A percentile compares a stretch with the other conserved stretches of the same genome.
phyloP scores from a whole-genome alignment of 306 rosid species.

The Delonix regia region DNA sequence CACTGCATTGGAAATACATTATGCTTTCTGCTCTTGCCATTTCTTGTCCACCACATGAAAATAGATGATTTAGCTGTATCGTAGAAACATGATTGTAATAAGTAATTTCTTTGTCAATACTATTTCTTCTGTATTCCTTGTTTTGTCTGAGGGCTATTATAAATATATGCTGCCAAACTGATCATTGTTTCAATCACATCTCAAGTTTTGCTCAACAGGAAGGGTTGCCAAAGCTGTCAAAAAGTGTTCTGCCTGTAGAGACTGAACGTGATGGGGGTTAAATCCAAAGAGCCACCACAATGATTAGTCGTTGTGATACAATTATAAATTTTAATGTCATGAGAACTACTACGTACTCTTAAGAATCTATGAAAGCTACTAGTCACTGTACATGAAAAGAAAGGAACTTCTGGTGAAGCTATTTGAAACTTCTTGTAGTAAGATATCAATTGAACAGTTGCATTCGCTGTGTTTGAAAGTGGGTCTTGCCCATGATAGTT shows the following conservation, averaged over 20 bases:
- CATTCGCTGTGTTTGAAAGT: slow-evolving; percentile 55
- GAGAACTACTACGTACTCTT: neutral
- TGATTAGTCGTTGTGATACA: neutral
- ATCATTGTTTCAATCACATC: too few species aligned
- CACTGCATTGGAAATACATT: too few species aligned
- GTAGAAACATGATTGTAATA: too few species aligned
- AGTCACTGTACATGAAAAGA: slow-evolving; percentile 52
- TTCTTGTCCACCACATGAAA: too few species aligned
- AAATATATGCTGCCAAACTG: too few species aligned
- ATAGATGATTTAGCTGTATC: too few species aligned
- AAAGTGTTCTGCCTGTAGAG: neutral
- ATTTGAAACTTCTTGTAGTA: slow-evolving; percentile 49
- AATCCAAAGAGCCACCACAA: neutral
- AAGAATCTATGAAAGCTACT: slow-evolving; percentile 6
- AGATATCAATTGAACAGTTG: slow-evolving; percentile 47
- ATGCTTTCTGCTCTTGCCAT: too few species aligned
- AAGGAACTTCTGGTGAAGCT: slow-evolving; percentile 48
- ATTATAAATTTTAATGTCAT: neutral
- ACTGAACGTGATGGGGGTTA: neutral
- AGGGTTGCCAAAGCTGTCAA: too few species aligned
- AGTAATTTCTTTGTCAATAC: too few species aligned
- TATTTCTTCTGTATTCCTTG: too few species aligned
- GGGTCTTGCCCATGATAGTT: slow-evolving; percentile 60
- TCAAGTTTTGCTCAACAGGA: too few species aligned
- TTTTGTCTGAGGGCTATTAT: too few species aligned